Conservation (phyloP, 75 land plant species). For the Sequoiadendron giganteum region DNA sequence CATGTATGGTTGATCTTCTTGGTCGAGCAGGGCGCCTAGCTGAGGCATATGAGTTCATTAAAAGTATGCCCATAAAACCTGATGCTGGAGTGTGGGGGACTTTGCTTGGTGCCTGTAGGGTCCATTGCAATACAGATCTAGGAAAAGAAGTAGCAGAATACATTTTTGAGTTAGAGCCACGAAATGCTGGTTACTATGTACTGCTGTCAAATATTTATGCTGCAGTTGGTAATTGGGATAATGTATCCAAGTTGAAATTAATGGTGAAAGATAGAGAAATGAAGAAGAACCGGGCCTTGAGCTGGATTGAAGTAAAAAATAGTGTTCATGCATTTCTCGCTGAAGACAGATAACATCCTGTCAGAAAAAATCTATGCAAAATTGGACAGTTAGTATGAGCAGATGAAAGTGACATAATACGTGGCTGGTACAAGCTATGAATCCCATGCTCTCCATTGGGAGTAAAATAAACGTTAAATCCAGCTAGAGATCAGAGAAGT, state of each 20-base stretch:
- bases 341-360: slow-evolving; percentile 37
- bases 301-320: slow-evolving; percentile 45
- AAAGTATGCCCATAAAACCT: slow-evolving; percentile 20
- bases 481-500: not conserved
- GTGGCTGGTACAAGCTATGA: slow-evolving; percentile 7
- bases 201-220: slow-evolving; percentile 58
- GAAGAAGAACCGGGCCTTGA: slow-evolving; percentile 49
- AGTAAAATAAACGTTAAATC: not conserved
- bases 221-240: slow-evolving; percentile 36
- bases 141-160: slow-evolving; percentile 30
- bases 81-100: slow-evolving; percentile 39
- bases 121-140: slow-evolving; percentile 46
- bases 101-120: slow-evolving; percentile 55
- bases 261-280: slow-evolving; percentile 38
- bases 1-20: slow-evolving; percentile 55
- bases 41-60: slow-evolving; percentile 50
- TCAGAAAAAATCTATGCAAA: slow-evolving; percentile 18
- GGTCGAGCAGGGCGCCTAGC: slow-evolving; percentile 44
- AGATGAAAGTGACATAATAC: slow-evolving; percentile 11
- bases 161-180: slow-evolving; percentile 20
- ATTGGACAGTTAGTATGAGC: slow-evolving; percentile 13
- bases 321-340: slow-evolving; percentile 36
- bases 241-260: slow-evolving; percentile 31
- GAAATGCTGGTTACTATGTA: slow-evolving; percentile 25
- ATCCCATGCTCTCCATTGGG: not conserved